Conservation (phyloP, 345 rosid genomes). For the Citropsis articulata region DNA sequence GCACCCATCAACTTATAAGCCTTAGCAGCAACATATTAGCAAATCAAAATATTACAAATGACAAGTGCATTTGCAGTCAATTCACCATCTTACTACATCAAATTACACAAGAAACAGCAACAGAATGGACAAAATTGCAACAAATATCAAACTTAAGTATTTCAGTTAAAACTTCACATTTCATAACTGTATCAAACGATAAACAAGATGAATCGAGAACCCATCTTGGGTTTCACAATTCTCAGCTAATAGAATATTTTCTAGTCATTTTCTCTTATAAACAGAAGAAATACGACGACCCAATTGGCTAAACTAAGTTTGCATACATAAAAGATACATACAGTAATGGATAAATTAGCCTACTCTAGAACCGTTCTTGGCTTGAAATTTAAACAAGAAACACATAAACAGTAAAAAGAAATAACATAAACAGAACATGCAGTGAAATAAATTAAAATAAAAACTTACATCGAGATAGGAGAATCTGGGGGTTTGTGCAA, state of each 20-base stretch:
- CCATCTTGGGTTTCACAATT: background rate
- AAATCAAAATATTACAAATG: background rate
- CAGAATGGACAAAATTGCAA: background rate
- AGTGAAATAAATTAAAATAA: background rate
- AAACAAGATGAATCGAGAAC: background rate
- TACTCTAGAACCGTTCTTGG: background rate
- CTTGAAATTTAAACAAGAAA: background rate
- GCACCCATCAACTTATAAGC: background rate
- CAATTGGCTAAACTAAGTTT: background rate
- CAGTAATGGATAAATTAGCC: background rate
- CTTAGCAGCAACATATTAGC: background rate
- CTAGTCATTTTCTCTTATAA: background rate
- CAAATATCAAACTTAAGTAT: background rate
- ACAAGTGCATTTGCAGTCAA: background rate
- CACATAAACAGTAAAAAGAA: background rate
- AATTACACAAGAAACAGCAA: constrained; percentile 8
- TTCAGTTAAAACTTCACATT: background rate
- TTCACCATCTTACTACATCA: background rate
- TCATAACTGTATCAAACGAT: background rate
- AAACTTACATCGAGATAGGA: background rate
- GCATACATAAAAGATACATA: background rate
- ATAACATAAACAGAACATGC: background rate
- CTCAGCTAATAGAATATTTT: background rate
- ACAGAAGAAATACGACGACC: background rate
- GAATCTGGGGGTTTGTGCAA: too few relatives aligned